Conservation (phyloP, 306 rosid genomes). For the Cucurbita moschata region DNA sequence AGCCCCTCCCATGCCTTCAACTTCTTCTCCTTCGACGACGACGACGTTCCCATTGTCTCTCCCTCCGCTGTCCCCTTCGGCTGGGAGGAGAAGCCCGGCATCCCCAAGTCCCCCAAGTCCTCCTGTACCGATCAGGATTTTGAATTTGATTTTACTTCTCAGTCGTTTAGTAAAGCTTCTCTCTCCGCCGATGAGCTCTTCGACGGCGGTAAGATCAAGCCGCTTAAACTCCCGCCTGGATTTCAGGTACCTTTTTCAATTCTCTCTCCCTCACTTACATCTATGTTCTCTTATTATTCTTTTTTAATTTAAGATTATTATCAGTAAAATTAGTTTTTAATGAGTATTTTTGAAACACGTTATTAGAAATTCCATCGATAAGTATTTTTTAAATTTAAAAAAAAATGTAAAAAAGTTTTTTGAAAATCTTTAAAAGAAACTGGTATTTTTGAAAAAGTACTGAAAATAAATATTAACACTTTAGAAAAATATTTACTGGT, state of each 20-base stretch:
- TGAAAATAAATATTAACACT: too few relatives aligned
- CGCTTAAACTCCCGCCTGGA: constrained; percentile 32
- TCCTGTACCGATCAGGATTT: constrained; percentile 14
- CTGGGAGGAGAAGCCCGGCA: constrained; percentile 54
- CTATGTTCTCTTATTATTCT: too few relatives aligned
- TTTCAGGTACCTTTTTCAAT: not conserved
- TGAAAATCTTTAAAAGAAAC: too few relatives aligned
- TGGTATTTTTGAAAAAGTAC: too few relatives aligned
- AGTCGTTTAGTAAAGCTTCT: constrained; percentile 8
- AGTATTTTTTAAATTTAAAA: too few relatives aligned
- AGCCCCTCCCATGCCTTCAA: constrained; percentile 46
- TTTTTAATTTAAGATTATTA: too few relatives aligned
- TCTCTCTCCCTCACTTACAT: too few relatives aligned
- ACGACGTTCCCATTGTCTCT: constrained; percentile 8
- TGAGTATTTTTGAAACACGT: too few relatives aligned
- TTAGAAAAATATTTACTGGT: too few relatives aligned
- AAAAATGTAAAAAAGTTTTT: too few relatives aligned
- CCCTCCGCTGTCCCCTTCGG: constrained; percentile 35
- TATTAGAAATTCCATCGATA: too few relatives aligned
- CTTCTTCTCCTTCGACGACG: constrained; percentile 8
- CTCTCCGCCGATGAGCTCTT: constrained; percentile 56
- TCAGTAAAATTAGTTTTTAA: too few relatives aligned
- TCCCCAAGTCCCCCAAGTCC: constrained; percentile 20
- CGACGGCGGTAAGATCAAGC: constrained; percentile 43
- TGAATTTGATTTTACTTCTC: constrained; percentile 26